Conservation (phyloP, 2,329 filamentous ascomycete genomes). For the Cordyceps cateniannulata region DNA sequence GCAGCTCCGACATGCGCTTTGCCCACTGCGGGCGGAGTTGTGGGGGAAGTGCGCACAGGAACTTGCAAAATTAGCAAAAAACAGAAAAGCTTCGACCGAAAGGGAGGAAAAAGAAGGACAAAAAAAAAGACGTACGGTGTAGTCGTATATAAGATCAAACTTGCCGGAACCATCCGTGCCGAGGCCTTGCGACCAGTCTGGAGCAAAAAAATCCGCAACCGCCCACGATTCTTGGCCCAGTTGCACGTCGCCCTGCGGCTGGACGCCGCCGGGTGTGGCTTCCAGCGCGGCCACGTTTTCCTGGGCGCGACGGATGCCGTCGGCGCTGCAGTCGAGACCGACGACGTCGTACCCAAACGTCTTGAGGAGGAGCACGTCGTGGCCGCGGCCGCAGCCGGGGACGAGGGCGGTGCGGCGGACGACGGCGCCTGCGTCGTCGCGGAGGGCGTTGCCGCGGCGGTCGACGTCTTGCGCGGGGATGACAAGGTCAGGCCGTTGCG, state of each 20-base stretch:
- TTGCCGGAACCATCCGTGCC: constrained; percentile 33
- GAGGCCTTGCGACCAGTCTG: constrained; percentile 45
- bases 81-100: too few relatives aligned
- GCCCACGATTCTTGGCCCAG: constrained; percentile 52
- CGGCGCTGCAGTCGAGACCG: constrained; percentile 61
- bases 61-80: too few relatives aligned
- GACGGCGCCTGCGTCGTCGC: constrained; percentile 19
- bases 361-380: constrained; percentile 71
- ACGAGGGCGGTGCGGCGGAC: constrained; percentile 52
- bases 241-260: constrained; percentile 31
- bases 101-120: neutral
- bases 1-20: constrained; percentile 41
- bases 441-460: constrained; percentile 23
- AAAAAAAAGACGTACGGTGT: constrained; percentile 52
- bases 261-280: constrained; percentile 27
- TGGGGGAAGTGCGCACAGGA: constrained; percentile 56
- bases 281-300: constrained; percentile 35
- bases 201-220: constrained; percentile 59
- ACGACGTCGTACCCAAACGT: constrained; percentile 71
- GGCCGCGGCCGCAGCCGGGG: constrained; percentile 74
- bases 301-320: constrained; percentile 39
- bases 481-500: constrained; percentile 39
- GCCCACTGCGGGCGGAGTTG: constrained; percentile 48
- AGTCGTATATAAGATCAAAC: constrained; percentile 63
- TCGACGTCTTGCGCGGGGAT: constrained; percentile 28